Evolutionary conservation across 257 asterid species (phyloP).

Genomic region (Verbascum thapsus): DNA sequence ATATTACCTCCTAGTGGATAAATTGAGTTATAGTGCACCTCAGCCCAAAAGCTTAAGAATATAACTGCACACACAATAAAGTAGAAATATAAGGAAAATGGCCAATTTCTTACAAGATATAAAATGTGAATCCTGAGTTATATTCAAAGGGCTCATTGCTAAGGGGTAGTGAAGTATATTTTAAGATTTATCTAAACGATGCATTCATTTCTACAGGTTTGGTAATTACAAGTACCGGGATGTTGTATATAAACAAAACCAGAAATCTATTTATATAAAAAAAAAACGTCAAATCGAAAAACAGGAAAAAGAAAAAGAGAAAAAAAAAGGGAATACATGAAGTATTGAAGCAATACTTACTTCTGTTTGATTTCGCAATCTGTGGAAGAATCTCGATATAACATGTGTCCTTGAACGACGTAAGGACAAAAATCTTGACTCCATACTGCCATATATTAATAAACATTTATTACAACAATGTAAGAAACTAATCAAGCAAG

Average conservation of each 20-base stretch:
- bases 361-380: constrained; percentile 66
- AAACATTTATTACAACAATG: background rate
- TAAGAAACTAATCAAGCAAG: background rate
- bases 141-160: too few relatives aligned
- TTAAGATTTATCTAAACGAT: too few relatives aligned
- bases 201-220: too few relatives aligned
- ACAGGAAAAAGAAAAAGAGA: background rate
- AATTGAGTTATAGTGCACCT: constrained; percentile 88
- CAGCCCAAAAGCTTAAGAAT: constrained; percentile 93
- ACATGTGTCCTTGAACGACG: constrained; percentile 94
- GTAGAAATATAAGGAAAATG: background rate
- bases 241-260: background rate
- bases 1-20: constrained; percentile 77
- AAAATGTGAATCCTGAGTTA: too few relatives aligned
- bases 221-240: too few relatives aligned
- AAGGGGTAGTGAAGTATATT: too few relatives aligned
- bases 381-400: constrained; percentile 90
- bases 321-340: background rate
- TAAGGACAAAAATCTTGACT: constrained; percentile 71
- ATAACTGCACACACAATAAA: constrained; percentile 52
- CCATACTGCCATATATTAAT: constrained; percentile 62
- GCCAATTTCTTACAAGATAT: too few relatives aligned
- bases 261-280: background rate
- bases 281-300: too few relatives aligned
- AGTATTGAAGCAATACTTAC: constrained; percentile 39